Base-by-base conservation (phyloP, 345 rosid species). In the Punica granatum region DNA sequence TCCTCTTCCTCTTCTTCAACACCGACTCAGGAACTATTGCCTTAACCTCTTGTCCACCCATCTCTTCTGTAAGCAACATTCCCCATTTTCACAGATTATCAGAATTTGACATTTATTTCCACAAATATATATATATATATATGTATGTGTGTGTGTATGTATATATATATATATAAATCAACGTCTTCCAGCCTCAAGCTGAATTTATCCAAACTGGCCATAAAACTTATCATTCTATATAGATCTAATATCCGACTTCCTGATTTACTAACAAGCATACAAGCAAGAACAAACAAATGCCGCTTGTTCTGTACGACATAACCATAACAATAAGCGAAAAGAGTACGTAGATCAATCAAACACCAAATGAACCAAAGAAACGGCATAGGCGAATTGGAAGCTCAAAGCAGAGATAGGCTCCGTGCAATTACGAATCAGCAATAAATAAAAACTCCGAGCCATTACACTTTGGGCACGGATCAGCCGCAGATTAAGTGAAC, bases 1-100 rank as follows among this genome's bases (percentile, higher is more conserved):
- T 72, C 44, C 82, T 83, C 87, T 87, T 90, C 75, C 72, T 73
- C 88, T 88, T 90, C 85, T 87, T 85, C 79, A 87, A 69, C 32
- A 85, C 86, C 0, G 90, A 82, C 81, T 89, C 95, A 0, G 92
- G 96, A 25, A 86, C 53, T 9, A 78, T 73, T 31, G 34, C 73
- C 78, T 83, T 84, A 58, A 70, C 80, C 67, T 76, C 86, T 53
- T 73, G 77, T 62, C 60, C 79, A 35, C 68, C 83, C 89, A 84
- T 86, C 69, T 78, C 85, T 75, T 58, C 23, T 32, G 54, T 28
- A 30, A 48, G 60, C 0, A 63, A 21, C n/a, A 26, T 4, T 3
- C 28, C 25, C 28, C 23, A n/a, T n/a, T n/a, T n/a, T n/a, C n/a
- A n/a, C n/a, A n/a, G 23, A n/a, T 51, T n/a, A 51, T 51, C 56